Percentiles rank a stretch among this genome's conserved stretches.
phyloP scores from a whole-genome alignment of 2,329 filamentous ascomycete species.

The Cercospora zeina region DNA sequence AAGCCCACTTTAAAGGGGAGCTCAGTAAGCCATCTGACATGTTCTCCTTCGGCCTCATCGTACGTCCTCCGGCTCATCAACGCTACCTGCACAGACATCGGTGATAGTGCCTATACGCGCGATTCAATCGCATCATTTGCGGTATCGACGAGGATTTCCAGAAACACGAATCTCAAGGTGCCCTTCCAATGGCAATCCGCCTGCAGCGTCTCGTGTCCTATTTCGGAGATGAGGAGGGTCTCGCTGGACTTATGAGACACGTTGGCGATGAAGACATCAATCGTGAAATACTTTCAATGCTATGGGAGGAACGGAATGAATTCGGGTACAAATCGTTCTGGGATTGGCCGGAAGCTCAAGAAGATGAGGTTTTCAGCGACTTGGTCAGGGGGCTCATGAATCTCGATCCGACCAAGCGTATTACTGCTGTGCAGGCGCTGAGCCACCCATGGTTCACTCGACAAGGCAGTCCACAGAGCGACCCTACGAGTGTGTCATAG shows the following conservation, averaged over 20 bases:
- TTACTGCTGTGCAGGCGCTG: conserved; percentile 8
- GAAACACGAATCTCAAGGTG: conserved; percentile 30
- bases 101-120: conserved; percentile 20
- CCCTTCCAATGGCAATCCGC: conserved; percentile 33
- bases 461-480: too few species aligned
- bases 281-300: conserved; percentile 33
- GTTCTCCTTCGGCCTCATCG: conserved; percentile 37
- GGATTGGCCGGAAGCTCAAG: conserved; percentile 2
- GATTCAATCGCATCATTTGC: conserved; percentile 34
- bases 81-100: background rate
- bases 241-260: conserved; percentile 40
- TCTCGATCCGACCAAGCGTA: conserved; percentile 10
- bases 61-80: background rate
- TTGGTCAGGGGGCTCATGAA: conserved; percentile 7
- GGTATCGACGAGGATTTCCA: conserved; percentile 35
- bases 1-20: conserved; percentile 35
- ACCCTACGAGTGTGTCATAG: too few species aligned
- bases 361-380: conserved; percentile 4
- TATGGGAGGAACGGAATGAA: conserved; percentile 20
- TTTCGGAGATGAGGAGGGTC: conserved; percentile 34
- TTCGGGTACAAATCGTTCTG: conserved; percentile 8
- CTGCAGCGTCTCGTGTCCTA: conserved; percentile 40
- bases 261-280: conserved; percentile 40
- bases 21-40: conserved; percentile 39
- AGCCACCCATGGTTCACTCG: conserved; percentile 9